These are phyloP conservation scores for Cladosporium sp. DNA, from an alignment of 2,329 filamentous ascomycete genomes.

Conservation along the genomic window DNA sequence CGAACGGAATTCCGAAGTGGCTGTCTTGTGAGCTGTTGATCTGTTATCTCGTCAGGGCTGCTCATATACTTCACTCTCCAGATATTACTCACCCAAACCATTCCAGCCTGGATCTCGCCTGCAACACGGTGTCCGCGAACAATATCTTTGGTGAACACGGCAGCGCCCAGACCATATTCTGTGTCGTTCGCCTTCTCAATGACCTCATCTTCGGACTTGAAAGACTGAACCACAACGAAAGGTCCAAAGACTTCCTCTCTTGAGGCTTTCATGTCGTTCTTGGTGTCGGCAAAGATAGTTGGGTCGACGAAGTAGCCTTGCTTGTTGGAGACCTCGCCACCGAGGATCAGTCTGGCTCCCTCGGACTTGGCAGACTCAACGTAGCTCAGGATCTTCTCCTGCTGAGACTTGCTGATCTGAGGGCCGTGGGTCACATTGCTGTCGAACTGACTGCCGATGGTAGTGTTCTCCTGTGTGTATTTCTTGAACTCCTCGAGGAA, in stretches of 20 bases:
- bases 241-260: constrained; percentile 66
- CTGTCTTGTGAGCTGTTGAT: constrained; percentile 45
- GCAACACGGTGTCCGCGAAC: constrained; percentile 45
- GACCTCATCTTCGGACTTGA: constrained; percentile 40
- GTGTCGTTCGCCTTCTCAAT: constrained; percentile 50
- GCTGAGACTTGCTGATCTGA: constrained; percentile 70
- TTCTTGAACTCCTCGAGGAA: constrained; percentile 65
- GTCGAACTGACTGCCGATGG: constrained; percentile 70
- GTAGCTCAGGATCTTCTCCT: constrained; percentile 68
- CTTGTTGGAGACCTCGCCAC: constrained; percentile 25
- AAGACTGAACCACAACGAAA: constrained; percentile 59
- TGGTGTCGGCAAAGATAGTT: constrained; percentile 60
- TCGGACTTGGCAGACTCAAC: constrained; percentile 63
- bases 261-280: constrained; percentile 57
- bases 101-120: constrained; percentile 44
- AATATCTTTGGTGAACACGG: constrained; percentile 45
- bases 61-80: constrained; percentile 40
- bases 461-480: constrained; percentile 58
- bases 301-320: constrained; percentile 67
- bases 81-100: constrained; percentile 49
- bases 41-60: not conserved
- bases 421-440: constrained; percentile 72
- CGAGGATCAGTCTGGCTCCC: constrained; percentile 30
- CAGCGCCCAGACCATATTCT: constrained; percentile 43
- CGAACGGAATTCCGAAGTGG: constrained; percentile 54